Evolutionary conservation across 2,329 filamentous ascomycete genomes (phyloP).

Genomic region (Fusarium brachygibbosum): DNA sequence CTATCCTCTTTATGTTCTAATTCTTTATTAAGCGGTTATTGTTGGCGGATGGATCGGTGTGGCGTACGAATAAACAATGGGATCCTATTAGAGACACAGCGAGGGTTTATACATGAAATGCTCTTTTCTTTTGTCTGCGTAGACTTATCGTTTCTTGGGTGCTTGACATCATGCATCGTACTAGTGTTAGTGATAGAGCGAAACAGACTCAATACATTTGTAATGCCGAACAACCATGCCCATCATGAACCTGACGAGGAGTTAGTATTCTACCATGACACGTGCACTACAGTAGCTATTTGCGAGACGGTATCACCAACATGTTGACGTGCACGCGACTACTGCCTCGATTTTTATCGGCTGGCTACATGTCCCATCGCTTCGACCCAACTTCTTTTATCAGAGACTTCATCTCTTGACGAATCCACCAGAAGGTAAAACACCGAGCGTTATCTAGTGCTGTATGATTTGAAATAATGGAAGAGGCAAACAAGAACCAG

Average conservation of each 20-base stretch:
- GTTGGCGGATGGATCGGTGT: slow-evolving; percentile 1
- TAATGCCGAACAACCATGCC: background rate
- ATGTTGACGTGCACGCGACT: background rate
- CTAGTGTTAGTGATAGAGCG: background rate
- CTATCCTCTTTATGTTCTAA: background rate
- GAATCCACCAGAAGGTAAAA: background rate
- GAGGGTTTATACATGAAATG: background rate
- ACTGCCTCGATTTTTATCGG: fast-evolving
- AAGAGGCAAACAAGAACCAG: background rate
- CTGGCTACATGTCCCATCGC: background rate
- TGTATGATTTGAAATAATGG: too few species aligned
- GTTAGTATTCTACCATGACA: too few species aligned
- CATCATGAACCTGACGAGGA: background rate
- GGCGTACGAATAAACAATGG: slow-evolving; percentile 18
- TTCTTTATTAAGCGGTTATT: background rate
- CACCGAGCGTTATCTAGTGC: background rate
- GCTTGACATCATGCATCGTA: background rate
- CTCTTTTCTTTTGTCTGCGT: background rate
- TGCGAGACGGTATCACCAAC: too few species aligned
- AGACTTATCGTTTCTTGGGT: background rate
- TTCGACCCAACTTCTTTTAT: background rate
- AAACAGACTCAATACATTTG: background rate
- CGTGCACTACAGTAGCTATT: too few species aligned
- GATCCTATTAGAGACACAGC: background rate
- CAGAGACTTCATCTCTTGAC: background rate